Evolutionary conservation across 495 filamentous ascomycete species (phyloP).

Genomic region (Thermochaetoides thermophila): DNA sequence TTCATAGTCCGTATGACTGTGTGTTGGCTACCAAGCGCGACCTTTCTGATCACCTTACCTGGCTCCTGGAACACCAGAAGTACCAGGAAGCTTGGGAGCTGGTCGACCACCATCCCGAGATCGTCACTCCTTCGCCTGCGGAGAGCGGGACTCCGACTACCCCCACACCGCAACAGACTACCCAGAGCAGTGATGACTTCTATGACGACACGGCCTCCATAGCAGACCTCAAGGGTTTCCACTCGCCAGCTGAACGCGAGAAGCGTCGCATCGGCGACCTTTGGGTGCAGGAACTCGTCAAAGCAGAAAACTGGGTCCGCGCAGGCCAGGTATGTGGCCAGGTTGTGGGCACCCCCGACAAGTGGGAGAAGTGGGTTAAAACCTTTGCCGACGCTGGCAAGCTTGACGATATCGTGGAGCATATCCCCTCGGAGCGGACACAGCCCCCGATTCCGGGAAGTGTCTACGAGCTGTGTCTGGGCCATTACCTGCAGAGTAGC

Average conservation of each 20-base stretch:
- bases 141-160: slow-evolving; percentile 18
- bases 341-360: slow-evolving; percentile 58
- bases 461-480: slow-evolving; percentile 74
- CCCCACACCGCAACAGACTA: slow-evolving; percentile 32
- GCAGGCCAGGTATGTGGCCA: slow-evolving; percentile 68
- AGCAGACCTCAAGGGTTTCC: slow-evolving; percentile 42
- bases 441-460: slow-evolving; percentile 66
- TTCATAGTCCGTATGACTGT: slow-evolving; percentile 93
- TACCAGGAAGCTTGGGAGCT: slow-evolving; percentile 82
- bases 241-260: slow-evolving; percentile 65
- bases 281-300: slow-evolving; percentile 76
- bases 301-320: slow-evolving; percentile 53
- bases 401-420: slow-evolving; percentile 75
- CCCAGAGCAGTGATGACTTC: slow-evolving; percentile 52
- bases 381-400: slow-evolving; percentile 70
- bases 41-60: slow-evolving; percentile 65
- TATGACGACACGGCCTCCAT: slow-evolving; percentile 62
- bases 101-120: slow-evolving; percentile 71
- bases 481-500: slow-evolving; percentile 66
- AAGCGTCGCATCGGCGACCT: slow-evolving; percentile 84
- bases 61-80: slow-evolving; percentile 63
- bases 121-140: slow-evolving; percentile 37
- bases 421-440: slow-evolving; percentile 60
- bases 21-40: slow-evolving; percentile 76
- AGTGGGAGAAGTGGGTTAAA: slow-evolving; percentile 94